phyloP scores from a whole-genome alignment of 1,139 yeast genomes.

The Taiozyma onychis region DNA sequence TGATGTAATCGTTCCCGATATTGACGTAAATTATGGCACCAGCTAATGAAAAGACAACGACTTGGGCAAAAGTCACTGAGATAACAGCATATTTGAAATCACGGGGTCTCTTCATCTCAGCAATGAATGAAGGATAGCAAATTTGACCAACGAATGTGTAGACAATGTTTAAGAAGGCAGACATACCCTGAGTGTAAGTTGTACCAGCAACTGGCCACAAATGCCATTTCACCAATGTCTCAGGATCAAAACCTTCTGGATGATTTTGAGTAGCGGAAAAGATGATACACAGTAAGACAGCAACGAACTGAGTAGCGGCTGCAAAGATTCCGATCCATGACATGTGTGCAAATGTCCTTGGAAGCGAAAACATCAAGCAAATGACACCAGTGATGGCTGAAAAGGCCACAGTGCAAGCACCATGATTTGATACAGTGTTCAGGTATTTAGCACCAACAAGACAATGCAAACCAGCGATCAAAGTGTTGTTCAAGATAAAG shows the following conservation, averaged over 20 bases:
- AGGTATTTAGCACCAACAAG: constrained; percentile 55
- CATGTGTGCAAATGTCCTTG: constrained; percentile 50
- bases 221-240: constrained; percentile 37
- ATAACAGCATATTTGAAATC: constrained; percentile 54
- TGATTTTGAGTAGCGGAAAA: constrained; percentile 50
- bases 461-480: constrained; percentile 55
- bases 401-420: constrained; percentile 48
- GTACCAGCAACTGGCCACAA: constrained; percentile 48
- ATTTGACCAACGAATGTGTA: constrained; percentile 63
- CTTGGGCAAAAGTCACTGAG: constrained; percentile 45
- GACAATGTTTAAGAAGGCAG: constrained; percentile 52
- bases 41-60: constrained; percentile 45
- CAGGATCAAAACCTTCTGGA: constrained; percentile 36
- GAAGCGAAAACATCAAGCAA: constrained; percentile 46
- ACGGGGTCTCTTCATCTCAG: constrained; percentile 52
- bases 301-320: constrained; percentile 51
- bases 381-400: constrained; percentile 41
- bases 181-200: constrained; percentile 48
- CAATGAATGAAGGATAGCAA: constrained; percentile 55
- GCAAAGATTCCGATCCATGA: constrained; percentile 45
- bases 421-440: constrained; percentile 47
- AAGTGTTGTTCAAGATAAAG: constrained; percentile 47
- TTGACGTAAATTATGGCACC: constrained; percentile 54
- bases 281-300: constrained; percentile 46
- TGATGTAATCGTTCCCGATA: constrained; percentile 48